Evolutionary conservation across 208 protist species (phyloP).

Genomic region (Crithidia thermophila): DNA sequence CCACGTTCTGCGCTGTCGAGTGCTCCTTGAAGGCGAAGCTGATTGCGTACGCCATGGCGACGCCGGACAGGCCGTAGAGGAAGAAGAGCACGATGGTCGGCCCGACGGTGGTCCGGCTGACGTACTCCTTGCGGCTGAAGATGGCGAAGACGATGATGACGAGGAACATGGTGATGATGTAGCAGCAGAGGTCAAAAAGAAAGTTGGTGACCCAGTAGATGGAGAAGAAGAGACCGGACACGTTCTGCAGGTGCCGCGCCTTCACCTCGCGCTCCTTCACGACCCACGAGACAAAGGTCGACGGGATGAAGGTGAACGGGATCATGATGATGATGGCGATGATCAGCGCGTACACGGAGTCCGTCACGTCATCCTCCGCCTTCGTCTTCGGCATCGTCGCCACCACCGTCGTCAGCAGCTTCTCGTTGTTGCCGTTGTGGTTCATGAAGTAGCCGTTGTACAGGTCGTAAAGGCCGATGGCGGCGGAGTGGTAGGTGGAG

Average conservation of each 20-base stretch:
- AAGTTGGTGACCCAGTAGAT: slow-evolving; percentile 84
- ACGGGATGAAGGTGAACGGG: slow-evolving; percentile 75
- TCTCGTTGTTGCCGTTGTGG: slow-evolving; percentile 6
- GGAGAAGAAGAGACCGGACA: slow-evolving; percentile 62
- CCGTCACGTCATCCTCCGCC: slow-evolving; percentile 29
- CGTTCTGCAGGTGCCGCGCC: slow-evolving; percentile 67
- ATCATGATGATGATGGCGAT: slow-evolving; percentile 68
- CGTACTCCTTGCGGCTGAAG: slow-evolving; percentile 68
- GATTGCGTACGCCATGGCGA: slow-evolving; percentile 63
- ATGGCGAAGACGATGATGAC: slow-evolving; percentile 60
- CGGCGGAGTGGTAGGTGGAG: slow-evolving; percentile 44
- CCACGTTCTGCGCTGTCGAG: slow-evolving; percentile 66
- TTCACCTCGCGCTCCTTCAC: slow-evolving; percentile 82
- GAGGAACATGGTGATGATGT: slow-evolving; percentile 63
- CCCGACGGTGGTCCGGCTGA: slow-evolving; percentile 38
- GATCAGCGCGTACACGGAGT: slow-evolving; percentile 49
- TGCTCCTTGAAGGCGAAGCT: slow-evolving; percentile 71
- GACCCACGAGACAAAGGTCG: slow-evolving; percentile 66
- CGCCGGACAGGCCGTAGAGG: slow-evolving; percentile 63
- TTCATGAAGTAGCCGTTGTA: slow-evolving; percentile 44
- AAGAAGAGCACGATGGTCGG: slow-evolving; percentile 60
- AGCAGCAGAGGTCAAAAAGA: slow-evolving; percentile 70
- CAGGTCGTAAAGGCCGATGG: slow-evolving; percentile 39
- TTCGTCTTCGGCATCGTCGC: slow-evolving; percentile 51
- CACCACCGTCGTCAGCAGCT: slow-evolving; percentile 29